Percentiles rank a stretch among this genome's conserved stretches.
Evolutionary conservation across 139 green algal species (phyloP).

Genomic region (Tetraselmis chui): DNA sequence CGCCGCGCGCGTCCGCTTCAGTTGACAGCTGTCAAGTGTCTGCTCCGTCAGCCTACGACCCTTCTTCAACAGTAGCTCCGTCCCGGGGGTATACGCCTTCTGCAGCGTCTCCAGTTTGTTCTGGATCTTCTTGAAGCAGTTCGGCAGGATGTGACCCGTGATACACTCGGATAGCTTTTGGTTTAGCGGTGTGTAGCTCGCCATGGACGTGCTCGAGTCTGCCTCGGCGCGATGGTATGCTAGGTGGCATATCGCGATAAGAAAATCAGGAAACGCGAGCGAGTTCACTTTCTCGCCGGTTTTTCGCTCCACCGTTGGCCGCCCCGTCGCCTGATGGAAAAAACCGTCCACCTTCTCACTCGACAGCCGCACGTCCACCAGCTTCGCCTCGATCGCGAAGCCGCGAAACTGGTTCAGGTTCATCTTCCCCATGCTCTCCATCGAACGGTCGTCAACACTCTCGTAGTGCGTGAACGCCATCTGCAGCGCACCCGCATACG

Average conservation of each 20-base stretch:
- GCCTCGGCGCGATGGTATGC: background rate
- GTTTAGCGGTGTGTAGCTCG: conserved; percentile 13
- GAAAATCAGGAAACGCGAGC: background rate
- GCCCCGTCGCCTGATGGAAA: conserved; percentile 29
- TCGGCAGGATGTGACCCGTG: background rate
- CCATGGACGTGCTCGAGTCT: background rate
- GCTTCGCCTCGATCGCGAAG: conserved; percentile 34
- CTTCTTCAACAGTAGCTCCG: conserved; percentile 53
- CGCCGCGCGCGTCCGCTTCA: conserved; percentile 44
- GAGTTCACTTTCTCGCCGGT: background rate
- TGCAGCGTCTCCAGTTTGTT: conserved; percentile 42
- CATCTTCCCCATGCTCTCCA: conserved; percentile 44
- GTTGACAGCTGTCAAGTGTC: conserved; percentile 62
- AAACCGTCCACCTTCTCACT: conserved; percentile 48
- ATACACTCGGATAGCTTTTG: background rate
- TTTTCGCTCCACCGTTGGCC: background rate
- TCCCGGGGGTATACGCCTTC: conserved; percentile 15
- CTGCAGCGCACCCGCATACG: conserved; percentile 49
- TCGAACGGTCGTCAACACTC: conserved; percentile 29
- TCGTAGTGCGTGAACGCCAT: conserved; percentile 52
- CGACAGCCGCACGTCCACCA: conserved; percentile 21
- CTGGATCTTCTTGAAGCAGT: conserved; percentile 2
- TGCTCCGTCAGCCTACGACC: conserved; percentile 58
- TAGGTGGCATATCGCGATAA: background rate
- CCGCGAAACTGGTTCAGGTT: conserved; percentile 54